Evolutionary conservation across 208 protist species (phyloP).

Genomic region (Trichomonas vaginalis): DNA sequence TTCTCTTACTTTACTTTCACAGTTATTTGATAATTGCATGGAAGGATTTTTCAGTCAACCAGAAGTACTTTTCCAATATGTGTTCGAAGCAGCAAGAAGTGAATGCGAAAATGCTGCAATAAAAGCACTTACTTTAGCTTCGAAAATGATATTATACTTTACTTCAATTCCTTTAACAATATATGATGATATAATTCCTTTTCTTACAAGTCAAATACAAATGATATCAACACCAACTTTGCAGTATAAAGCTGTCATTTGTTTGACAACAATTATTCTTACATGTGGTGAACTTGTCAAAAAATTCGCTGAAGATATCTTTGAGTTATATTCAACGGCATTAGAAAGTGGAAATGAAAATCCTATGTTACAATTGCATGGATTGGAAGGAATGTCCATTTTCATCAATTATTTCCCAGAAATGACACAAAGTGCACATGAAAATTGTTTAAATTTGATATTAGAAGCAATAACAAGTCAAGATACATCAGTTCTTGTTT

Average conservation of each 20-base stretch:
- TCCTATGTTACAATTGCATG: neutral
- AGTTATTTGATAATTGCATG: no score
- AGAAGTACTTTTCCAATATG: no score
- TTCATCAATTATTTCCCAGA: neutral
- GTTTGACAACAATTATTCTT: neutral
- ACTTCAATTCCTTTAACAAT: no score
- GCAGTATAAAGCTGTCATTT: neutral
- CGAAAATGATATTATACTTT: no score
- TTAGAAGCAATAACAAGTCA: neutral
- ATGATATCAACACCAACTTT: no score
- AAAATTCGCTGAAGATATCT: neutral
- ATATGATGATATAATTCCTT: no score
- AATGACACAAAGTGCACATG: neutral
- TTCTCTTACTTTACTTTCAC: no score
- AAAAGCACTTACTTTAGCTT: no score
- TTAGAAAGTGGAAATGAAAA: neutral
- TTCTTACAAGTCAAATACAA: no score
- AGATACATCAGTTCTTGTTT: neutral
- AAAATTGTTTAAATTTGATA: neutral
- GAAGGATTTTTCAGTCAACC: no score
- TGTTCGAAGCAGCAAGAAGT: no score
- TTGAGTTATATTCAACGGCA: neutral
- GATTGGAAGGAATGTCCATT: neutral
- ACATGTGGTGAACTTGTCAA: neutral
- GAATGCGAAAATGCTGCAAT: no score